phyloP scores from a whole-genome alignment of 2,329 filamentous ascomycete species.

The Hirsutella minnesotensis region DNA sequence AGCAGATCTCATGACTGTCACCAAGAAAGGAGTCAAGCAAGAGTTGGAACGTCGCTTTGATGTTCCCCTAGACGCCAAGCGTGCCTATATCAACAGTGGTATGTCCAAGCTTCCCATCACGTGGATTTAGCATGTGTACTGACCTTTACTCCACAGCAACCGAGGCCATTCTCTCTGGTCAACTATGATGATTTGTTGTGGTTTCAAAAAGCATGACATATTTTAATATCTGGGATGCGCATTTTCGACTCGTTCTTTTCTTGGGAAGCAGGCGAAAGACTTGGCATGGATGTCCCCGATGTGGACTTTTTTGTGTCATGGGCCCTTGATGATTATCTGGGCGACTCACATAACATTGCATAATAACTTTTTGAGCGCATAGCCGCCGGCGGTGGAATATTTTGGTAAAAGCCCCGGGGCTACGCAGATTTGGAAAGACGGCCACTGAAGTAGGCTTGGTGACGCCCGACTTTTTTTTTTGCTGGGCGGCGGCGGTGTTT shows the following conservation, averaged over 20 bases:
- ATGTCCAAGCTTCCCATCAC: constrained; percentile 27
- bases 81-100: constrained; percentile 90
- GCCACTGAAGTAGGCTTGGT: no score
- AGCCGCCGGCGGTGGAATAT: no score
- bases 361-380: background rate
- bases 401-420: no score
- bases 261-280: background rate
- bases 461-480: no score
- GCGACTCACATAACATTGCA: background rate
- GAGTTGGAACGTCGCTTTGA: constrained; percentile 89
- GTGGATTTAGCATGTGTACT: background rate
- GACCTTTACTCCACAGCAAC: constrained; percentile 40
- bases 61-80: constrained; percentile 73
- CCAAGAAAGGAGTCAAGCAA: constrained; percentile 94
- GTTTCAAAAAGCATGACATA: background rate
- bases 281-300: no score
- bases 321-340: background rate
- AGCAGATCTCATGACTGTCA: constrained; percentile 93
- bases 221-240: background rate
- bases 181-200: constrained; percentile 39
- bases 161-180: constrained; percentile 66
- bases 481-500: no score
- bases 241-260: background rate
- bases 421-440: no score
- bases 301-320: background rate